Conservation (phyloP, 768 basidiomycete genomes). For the Candolleomyces efflorescens region DNA sequence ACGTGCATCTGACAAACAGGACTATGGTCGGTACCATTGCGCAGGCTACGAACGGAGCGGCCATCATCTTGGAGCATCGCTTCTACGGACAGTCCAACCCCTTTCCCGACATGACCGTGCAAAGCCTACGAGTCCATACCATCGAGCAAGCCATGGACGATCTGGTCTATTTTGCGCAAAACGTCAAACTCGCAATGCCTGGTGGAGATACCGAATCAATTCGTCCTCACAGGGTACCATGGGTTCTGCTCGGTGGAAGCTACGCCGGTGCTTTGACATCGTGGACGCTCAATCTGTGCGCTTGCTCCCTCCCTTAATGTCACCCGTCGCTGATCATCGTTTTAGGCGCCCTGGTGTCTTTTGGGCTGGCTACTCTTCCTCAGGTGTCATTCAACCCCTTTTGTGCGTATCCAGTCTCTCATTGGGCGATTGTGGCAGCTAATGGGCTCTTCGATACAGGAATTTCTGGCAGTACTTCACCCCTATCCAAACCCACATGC, state of each 20-base stretch:
- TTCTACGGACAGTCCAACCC: conserved; percentile 76
- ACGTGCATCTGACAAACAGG: conserved; percentile 54
- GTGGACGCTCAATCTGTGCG: background rate
- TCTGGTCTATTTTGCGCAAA: conserved; percentile 65
- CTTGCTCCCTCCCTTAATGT: background rate
- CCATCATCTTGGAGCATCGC: conserved; percentile 64
- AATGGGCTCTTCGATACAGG: conserved; percentile 19
- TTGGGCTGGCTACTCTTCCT: conserved; percentile 61
- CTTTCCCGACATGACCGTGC: conserved; percentile 48
- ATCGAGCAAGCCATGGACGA: conserved; percentile 75
- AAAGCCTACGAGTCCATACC: conserved; percentile 55
- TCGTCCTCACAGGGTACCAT: conserved; percentile 46
- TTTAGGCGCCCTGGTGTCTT: conserved; percentile 55
- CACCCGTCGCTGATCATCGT: background rate
- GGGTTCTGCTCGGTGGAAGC: conserved; percentile 48
- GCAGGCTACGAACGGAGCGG: conserved; percentile 62
- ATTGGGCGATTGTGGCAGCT: background rate
- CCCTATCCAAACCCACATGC: conserved; percentile 64
- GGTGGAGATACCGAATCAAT: conserved; percentile 46
- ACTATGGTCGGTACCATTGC: conserved; percentile 59
- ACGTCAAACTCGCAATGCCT: conserved; percentile 62
- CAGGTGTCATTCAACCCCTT: conserved; percentile 62
- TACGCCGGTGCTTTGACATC: conserved; percentile 33
- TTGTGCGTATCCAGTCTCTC: conserved; percentile 24
- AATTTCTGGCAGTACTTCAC: conserved; percentile 73